Evolutionary conservation across 306 rosid species (phyloP).

Genomic region (Gillenia trifoliata): DNA sequence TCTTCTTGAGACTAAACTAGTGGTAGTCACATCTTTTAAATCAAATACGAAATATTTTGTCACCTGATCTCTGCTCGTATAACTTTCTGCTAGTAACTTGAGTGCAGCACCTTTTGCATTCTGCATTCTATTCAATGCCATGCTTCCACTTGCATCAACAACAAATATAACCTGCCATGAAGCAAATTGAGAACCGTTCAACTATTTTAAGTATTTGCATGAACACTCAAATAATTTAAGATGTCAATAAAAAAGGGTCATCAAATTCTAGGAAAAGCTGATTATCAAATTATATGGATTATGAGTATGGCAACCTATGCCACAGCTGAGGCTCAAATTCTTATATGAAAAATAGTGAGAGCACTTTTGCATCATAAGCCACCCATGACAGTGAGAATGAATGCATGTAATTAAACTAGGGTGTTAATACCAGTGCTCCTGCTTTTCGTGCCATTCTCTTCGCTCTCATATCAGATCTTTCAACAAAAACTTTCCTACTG

Average conservation of each 20-base stretch:
- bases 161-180: slow-evolving; percentile 81
- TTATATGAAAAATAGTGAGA: not conserved
- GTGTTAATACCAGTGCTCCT: slow-evolving; percentile 79
- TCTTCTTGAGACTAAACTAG: not conserved
- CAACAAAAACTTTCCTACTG: slow-evolving; percentile 84
- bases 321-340: not conserved
- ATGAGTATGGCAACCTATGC: slow-evolving; percentile 1
- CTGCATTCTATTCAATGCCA: slow-evolving; percentile 98
- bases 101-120: slow-evolving; percentile 99
- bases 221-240: not conserved
- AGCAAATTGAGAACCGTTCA: not conserved
- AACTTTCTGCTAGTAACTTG: slow-evolving; percentile 92
- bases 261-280: not conserved
- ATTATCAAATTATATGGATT: not conserved
- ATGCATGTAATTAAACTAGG: slow-evolving; percentile 21
- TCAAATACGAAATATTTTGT: slow-evolving; percentile 10
- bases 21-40: slow-evolving; percentile 3
- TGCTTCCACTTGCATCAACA: slow-evolving; percentile 99
- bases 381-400: not conserved
- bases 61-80: slow-evolving; percentile 98
- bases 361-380: not conserved
- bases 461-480: slow-evolving; percentile 92
- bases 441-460: slow-evolving; percentile 99
- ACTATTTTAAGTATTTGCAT: not conserved
- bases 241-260: not conserved